Evolutionary conservation across 495 filamentous ascomycete genomes (phyloP).

Genomic region (Parmelia sp.): DNA sequence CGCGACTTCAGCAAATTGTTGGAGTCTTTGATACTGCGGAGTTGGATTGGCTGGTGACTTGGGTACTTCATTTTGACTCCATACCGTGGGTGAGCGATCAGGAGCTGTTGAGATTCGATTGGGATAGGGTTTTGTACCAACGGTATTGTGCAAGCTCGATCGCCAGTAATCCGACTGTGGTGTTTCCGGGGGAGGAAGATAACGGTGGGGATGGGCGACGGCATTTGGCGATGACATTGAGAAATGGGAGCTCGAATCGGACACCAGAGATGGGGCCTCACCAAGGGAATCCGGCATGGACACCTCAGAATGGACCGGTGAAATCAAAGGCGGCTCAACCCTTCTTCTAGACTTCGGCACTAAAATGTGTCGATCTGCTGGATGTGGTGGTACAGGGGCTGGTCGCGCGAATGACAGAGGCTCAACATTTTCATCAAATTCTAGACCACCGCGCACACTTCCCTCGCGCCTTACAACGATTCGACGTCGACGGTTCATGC

Average conservation of each 20-base stretch:
- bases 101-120: slow-evolving; percentile 1
- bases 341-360: slow-evolving; percentile 44
- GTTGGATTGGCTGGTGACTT: slow-evolving; percentile 14
- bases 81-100: slow-evolving; percentile 11
- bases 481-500: slow-evolving; percentile 63
- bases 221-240: slow-evolving; percentile 36
- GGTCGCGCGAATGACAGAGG: slow-evolving; percentile 29
- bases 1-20: slow-evolving; percentile 22
- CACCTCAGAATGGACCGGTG: slow-evolving; percentile 57
- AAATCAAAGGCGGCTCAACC: slow-evolving; percentile 60
- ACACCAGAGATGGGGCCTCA: slow-evolving; percentile 64
- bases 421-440: slow-evolving; percentile 25
- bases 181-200: slow-evolving; percentile 6
- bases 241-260: slow-evolving; percentile 60
- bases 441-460: slow-evolving; percentile 9
- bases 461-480: slow-evolving; percentile 24
- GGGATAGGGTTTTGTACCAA: slow-evolving; percentile 6
- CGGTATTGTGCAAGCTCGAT: background rate
- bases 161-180: slow-evolving; percentile 14
- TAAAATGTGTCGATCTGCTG: slow-evolving; percentile 36
- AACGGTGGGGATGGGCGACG: slow-evolving; percentile 23
- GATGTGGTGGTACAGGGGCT: slow-evolving; percentile 10
- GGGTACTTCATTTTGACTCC: slow-evolving; percentile 5
- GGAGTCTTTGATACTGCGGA: slow-evolving; percentile 17
- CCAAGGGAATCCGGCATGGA: slow-evolving; percentile 55